Percentiles rank a stretch among this genome's conserved stretches.
Evolutionary conservation across 306 rosid species (phyloP).

Genomic region (Trifolium repens): DNA sequence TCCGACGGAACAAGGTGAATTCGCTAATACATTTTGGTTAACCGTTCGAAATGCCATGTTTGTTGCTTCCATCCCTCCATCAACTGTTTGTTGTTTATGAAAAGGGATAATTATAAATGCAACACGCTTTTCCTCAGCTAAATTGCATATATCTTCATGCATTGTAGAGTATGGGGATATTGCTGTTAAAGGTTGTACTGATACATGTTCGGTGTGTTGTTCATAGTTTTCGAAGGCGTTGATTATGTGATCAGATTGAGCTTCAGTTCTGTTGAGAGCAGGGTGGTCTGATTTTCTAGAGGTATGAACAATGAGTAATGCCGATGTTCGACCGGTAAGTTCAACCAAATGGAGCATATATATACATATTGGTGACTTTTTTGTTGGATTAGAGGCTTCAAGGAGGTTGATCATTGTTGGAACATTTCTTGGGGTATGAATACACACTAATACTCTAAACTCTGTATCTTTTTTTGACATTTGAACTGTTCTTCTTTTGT

Average conservation of each 20-base stretch:
- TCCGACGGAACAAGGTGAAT: constrained; percentile 89
- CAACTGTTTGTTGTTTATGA: constrained; percentile 85
- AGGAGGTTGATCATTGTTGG: constrained; percentile 84
- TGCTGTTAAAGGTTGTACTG: constrained; percentile 76
- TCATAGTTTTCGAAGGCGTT: constrained; percentile 80
- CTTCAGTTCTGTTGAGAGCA: constrained; percentile 62
- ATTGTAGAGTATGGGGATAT: constrained; percentile 88
- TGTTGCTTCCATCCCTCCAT: constrained; percentile 84
- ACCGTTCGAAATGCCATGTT: constrained; percentile 64
- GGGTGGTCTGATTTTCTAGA: constrained; percentile 53
- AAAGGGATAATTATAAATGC: constrained; percentile 80
- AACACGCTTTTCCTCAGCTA: constrained; percentile 85
- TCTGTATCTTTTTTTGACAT: constrained; percentile 62
- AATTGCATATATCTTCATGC: constrained; percentile 81
- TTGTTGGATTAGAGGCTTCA: constrained; percentile 78
- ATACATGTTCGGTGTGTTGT: constrained; percentile 52
- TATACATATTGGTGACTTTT: constrained; percentile 75
- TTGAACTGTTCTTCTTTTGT: constrained; percentile 76
- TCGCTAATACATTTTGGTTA: constrained; percentile 68
- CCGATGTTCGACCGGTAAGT: constrained; percentile 83
- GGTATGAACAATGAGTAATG: constrained; percentile 78
- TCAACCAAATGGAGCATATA: constrained; percentile 80
- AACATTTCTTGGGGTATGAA: constrained; percentile 79
- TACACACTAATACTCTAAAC: constrained; percentile 68
- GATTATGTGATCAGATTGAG: constrained; percentile 82